Evolutionary conservation across 208 protist genomes (phyloP).

Genomic region (Wallacemonas rigidus): DNA sequence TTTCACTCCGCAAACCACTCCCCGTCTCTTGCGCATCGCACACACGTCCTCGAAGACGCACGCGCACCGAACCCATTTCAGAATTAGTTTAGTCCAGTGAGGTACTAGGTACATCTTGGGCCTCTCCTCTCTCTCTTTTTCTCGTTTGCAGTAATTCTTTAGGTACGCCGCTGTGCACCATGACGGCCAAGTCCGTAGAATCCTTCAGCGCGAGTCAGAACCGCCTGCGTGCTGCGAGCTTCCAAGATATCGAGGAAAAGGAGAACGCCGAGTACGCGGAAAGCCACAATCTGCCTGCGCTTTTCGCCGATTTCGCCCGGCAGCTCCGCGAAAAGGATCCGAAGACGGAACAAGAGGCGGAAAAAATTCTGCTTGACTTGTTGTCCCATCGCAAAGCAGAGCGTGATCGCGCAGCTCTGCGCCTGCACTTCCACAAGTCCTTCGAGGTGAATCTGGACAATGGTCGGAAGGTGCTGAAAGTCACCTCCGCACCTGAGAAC

Average conservation of each 20-base stretch:
- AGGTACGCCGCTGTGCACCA: constrained; percentile 1
- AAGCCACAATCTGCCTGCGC: constrained; percentile 74
- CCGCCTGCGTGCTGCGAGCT: constrained; percentile 57
- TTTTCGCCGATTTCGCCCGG: constrained; percentile 77
- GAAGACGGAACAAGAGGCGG: constrained; percentile 73
- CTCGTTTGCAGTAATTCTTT: background rate
- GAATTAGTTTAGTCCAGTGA: too few species aligned
- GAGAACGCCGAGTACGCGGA: constrained; percentile 78
- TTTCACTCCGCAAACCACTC: too few species aligned
- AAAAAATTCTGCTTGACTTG: constrained; percentile 75
- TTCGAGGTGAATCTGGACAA: constrained; percentile 86
- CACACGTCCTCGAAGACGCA: too few species aligned
- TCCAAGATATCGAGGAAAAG: constrained; percentile 71
- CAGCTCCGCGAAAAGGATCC: constrained; percentile 77
- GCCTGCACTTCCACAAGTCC: constrained; percentile 64
- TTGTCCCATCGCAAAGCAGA: constrained; percentile 78
- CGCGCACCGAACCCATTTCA: too few species aligned
- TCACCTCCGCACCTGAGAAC: constrained; percentile 51
- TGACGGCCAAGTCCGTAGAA: constrained; percentile 54
- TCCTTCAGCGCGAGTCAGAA: constrained; percentile 63
- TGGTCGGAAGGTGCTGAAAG: constrained; percentile 66
- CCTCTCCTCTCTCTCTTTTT: background rate
- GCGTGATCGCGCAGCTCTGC: constrained; percentile 72
- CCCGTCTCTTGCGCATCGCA: too few species aligned
- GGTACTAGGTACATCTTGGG: too few species aligned